Percentiles rank a stretch among this genome's conserved stretches.
Evolutionary conservation across 805 yeast genomes (phyloP).

Genomic region (Kazachstania africana): DNA sequence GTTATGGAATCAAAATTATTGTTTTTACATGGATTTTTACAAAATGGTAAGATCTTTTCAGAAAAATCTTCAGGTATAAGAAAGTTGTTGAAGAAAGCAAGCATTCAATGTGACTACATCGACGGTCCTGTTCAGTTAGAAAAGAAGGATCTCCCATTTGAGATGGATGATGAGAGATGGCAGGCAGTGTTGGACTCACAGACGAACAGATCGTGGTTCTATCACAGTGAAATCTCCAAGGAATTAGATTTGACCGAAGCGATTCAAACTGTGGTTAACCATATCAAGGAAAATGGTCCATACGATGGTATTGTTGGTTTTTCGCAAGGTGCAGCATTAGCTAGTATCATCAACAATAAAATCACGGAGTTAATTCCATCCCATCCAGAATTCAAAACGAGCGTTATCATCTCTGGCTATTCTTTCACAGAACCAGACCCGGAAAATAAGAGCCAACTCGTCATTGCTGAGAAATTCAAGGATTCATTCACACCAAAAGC

Average conservation of each 20-base stretch:
- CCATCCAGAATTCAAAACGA: slow-evolving; percentile 48
- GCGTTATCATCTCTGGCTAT: slow-evolving; percentile 64
- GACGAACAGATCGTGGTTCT: slow-evolving; percentile 66
- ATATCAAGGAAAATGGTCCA: slow-evolving; percentile 59
- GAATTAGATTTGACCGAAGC: slow-evolving; percentile 43
- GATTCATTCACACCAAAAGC: slow-evolving; percentile 24
- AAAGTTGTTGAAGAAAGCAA: slow-evolving; percentile 52
- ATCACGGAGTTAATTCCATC: slow-evolving; percentile 43
- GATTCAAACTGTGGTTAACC: slow-evolving; percentile 35
- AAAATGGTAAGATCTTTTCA: slow-evolving; percentile 72
- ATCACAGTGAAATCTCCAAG: slow-evolving; percentile 35
- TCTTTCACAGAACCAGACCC: slow-evolving; percentile 34
- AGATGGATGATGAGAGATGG: slow-evolving; percentile 43
- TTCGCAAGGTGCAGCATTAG: slow-evolving; percentile 88
- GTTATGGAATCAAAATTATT: slow-evolving; percentile 36
- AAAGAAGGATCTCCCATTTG: slow-evolving; percentile 65
- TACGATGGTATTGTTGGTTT: slow-evolving; percentile 85
- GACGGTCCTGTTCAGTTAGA: slow-evolving; percentile 65
- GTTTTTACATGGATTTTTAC: slow-evolving; percentile 88
- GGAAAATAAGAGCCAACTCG: slow-evolving; percentile 22
- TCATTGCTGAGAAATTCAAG: slow-evolving; percentile 28
- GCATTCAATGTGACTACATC: slow-evolving; percentile 62
- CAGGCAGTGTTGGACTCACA: slow-evolving; percentile 34
- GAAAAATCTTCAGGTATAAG: slow-evolving; percentile 84
- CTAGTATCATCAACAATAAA: slow-evolving; percentile 54